Conservation (phyloP, 129 eudicot genomes). For the Flaveria sonorensis region DNA sequence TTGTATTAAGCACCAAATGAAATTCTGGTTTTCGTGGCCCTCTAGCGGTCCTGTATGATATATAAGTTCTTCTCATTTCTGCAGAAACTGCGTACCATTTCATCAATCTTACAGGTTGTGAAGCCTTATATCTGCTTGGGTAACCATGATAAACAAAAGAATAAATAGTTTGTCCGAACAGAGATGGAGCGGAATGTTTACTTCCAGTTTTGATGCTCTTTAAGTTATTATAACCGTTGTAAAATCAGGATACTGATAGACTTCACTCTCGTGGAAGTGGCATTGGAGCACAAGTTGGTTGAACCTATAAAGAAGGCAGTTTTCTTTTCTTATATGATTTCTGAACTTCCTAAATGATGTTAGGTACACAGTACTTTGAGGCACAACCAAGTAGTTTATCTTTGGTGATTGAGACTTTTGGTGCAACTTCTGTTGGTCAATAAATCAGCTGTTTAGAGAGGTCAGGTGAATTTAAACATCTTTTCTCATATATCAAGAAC, state of each 20-base stretch:
- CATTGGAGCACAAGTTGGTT: constrained; percentile 17
- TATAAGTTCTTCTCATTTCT: neutral
- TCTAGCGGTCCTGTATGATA: neutral
- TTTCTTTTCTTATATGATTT: constrained; percentile 3
- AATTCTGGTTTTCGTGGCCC: neutral
- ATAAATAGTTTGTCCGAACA: neutral
- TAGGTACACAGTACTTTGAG: neutral
- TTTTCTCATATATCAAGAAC: neutral
- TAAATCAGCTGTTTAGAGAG: neutral
- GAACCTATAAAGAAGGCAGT: neutral
- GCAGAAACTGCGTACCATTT: neutral
- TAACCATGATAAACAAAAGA: neutral
- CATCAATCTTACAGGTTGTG: neutral
- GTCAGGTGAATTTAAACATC: neutral
- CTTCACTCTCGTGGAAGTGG: neutral
- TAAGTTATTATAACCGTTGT: neutral
- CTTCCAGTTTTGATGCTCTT: neutral
- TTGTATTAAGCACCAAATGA: neutral
- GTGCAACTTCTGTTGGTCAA: neutral
- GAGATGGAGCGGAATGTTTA: constrained; percentile 4
- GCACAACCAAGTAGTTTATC: constrained; percentile 1
- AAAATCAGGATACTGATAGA: neutral
- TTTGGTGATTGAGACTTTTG: constrained; percentile 2
- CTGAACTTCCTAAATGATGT: constrained; percentile 5
- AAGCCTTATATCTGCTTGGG: neutral